Evolutionary conservation across 305 asterid genomes (phyloP), one percentile per base, ranked within the genome.

Genomic region (Rubia tinctorum): DNA sequence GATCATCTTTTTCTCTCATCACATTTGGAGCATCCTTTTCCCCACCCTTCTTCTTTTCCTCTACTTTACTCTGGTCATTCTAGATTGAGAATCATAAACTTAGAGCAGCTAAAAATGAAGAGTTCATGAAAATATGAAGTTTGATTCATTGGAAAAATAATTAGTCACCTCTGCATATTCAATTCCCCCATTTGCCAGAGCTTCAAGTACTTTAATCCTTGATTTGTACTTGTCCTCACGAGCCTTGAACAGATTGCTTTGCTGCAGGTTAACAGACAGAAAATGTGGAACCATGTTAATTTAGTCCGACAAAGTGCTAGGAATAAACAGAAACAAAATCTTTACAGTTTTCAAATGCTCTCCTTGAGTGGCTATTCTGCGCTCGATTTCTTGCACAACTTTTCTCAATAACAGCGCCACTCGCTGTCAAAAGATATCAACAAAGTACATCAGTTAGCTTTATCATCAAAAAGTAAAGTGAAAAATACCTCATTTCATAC

Each of bases 221-320:
- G 97, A 89, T 80, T 91, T 95, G 82, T 92, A 95, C 86, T 95
- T 95, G 82, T 92, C 97, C 84, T 95, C 98, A 2, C 99, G 97
- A 25, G 97, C 83, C 81, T 88, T 93, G 79, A 89, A 91, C 78
- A 91, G 85, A 82, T 86, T 89, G 82, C 81, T 91, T 95, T 95
- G 99, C 99, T 95, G 88, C 82, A 82, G 27, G 51, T 20, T 69
- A 65, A 62, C 22, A 53, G 12, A 49, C 1, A 10, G 69, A 11
- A 62, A 76, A 76, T 20, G 49, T 42, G 51, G 12, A 76, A 71
- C 14, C 14, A 34, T 55, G 34, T 74, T 51, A 68, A 51, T 71
- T 44, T 59, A 59, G 37, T 59, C 20, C 14, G 23, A 59, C 30
- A 22, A 22, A 59, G 17, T 20, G 7, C 10, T 20, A 59, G 37